A percentile compares a stretch with the other conserved stretches of the same genome.
Evolutionary conservation across 305 asterid genomes (phyloP).

Genomic region (Solanum hybrid): DNA sequence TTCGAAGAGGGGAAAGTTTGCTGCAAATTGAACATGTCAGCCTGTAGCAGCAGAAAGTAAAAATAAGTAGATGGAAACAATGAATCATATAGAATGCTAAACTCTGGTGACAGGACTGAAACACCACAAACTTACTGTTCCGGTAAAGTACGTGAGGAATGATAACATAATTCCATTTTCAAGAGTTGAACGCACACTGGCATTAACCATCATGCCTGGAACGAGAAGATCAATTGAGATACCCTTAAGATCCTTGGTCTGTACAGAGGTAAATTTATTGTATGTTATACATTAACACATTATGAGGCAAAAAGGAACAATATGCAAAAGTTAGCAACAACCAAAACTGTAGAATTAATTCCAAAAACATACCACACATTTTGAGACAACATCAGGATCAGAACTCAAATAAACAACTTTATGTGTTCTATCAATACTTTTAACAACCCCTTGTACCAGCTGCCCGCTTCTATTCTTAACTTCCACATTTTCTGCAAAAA

Average conservation of each 20-base stretch:
- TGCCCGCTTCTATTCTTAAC: conserved; percentile 46
- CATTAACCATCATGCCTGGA: conserved; percentile 99
- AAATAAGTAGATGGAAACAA: conserved; percentile 4
- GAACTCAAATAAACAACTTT: conserved; percentile 73
- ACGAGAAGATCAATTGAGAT: conserved; percentile 88
- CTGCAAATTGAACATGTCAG: conserved; percentile 64
- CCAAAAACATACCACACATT: conserved; percentile 61
- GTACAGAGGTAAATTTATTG: conserved; percentile 8
- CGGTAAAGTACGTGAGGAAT: conserved; percentile 85
- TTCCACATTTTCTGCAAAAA: conserved; percentile 35
- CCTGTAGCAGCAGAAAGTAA: conserved; percentile 42
- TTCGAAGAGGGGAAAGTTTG: conserved; percentile 60
- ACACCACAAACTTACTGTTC: conserved; percentile 65
- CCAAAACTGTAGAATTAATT: background rate
- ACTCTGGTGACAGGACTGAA: conserved; percentile 9
- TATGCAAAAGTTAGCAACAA: conserved; percentile 3
- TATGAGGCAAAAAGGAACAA: background rate
- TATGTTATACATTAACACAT: conserved; percentile 3
- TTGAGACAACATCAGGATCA: conserved; percentile 52
- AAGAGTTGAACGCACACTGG: conserved; percentile 72
- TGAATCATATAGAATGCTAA: conserved; percentile 6
- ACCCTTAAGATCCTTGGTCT: conserved; percentile 91
- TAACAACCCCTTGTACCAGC: conserved; percentile 74
- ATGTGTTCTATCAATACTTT: conserved; percentile 61
- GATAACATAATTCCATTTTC: conserved; percentile 87